phyloP scores from a whole-genome alignment of 2,329 filamentous ascomycete species.

The Graphiopsis chlorocephala region DNA sequence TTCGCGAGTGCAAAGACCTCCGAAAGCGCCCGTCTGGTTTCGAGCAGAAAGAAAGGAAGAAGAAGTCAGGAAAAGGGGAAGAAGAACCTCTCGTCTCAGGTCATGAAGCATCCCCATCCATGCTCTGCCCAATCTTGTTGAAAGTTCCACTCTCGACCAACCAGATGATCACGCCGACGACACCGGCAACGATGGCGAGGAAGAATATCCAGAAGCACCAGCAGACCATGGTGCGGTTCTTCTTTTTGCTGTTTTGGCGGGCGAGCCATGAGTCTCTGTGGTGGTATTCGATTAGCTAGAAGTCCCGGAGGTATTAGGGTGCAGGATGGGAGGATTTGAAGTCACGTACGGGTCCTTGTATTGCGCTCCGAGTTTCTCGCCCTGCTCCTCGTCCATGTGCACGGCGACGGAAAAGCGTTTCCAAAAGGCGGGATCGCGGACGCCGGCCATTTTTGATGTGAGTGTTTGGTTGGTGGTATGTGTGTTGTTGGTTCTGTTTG shows the following conservation, averaged over 20 bases:
- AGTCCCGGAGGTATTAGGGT: not conserved
- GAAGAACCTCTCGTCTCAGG: not conserved
- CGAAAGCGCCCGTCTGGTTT: slow-evolving; percentile 5
- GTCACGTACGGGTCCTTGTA: slow-evolving; percentile 8
- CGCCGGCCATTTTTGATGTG: slow-evolving; percentile 43
- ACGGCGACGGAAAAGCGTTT: slow-evolving; percentile 58
- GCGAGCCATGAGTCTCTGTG: slow-evolving; percentile 55
- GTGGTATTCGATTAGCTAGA: not conserved
- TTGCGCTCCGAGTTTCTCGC: slow-evolving; percentile 10
- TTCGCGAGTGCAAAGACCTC: not conserved
- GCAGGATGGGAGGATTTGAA: not conserved
- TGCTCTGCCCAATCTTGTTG: not conserved
- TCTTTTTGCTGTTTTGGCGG: slow-evolving; percentile 48
- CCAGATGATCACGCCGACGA: slow-evolving; percentile 48
- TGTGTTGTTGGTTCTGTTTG: not conserved
- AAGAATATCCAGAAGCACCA: slow-evolving; percentile 48
- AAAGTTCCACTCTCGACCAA: slow-evolving; percentile 32
- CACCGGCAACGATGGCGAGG: slow-evolving; percentile 43
- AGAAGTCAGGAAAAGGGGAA: not conserved
- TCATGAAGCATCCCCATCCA: slow-evolving; percentile 1
- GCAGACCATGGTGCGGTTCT: slow-evolving; percentile 48
- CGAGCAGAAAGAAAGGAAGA: not conserved
- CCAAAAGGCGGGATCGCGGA: slow-evolving; percentile 60
- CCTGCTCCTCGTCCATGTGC: slow-evolving; percentile 52
- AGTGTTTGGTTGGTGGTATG: not conserved